Conservation (phyloP, 768 basidiomycete species). For the Xerocomus brunneocitrinus region DNA sequence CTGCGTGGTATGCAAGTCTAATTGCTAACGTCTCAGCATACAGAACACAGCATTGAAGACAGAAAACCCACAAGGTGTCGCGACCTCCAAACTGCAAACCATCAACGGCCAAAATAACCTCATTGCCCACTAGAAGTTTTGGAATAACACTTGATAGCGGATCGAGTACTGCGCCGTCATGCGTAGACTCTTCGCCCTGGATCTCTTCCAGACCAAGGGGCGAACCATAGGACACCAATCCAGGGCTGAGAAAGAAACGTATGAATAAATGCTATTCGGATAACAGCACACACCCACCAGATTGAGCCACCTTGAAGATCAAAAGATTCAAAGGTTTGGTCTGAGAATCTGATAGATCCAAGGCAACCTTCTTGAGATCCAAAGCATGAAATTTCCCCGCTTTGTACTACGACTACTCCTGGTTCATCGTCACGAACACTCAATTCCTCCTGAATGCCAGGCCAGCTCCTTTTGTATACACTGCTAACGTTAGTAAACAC, state of each 20-base stretch:
- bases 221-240: constrained; percentile 39
- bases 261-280: background rate
- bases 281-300: constrained; percentile 32
- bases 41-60: background rate
- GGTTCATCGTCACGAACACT: constrained; percentile 7
- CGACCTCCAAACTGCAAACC: constrained; percentile 66
- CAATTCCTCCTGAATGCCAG: constrained; percentile 20
- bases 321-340: constrained; percentile 36
- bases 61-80: constrained; percentile 43
- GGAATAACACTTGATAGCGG: constrained; percentile 34
- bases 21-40: constrained; percentile 3
- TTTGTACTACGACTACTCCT: constrained; percentile 45
- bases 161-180: constrained; percentile 53
- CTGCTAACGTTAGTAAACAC: constrained; percentile 63
- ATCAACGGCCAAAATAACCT: constrained; percentile 62
- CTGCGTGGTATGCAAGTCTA: constrained; percentile 64
- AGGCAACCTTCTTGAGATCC: constrained; percentile 34
- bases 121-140: constrained; percentile 30
- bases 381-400: constrained; percentile 53
- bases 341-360: constrained; percentile 4
- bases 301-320: constrained; percentile 66
- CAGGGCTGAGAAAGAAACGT: constrained; percentile 35
- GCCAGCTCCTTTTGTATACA: constrained; percentile 39
- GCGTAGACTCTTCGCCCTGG: constrained; percentile 46
- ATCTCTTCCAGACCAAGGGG: constrained; percentile 57